Percentiles rank a stretch among this genome's conserved stretches.
Conservation (phyloP, 805 yeast species). For the Kazachstania taianensis region DNA sequence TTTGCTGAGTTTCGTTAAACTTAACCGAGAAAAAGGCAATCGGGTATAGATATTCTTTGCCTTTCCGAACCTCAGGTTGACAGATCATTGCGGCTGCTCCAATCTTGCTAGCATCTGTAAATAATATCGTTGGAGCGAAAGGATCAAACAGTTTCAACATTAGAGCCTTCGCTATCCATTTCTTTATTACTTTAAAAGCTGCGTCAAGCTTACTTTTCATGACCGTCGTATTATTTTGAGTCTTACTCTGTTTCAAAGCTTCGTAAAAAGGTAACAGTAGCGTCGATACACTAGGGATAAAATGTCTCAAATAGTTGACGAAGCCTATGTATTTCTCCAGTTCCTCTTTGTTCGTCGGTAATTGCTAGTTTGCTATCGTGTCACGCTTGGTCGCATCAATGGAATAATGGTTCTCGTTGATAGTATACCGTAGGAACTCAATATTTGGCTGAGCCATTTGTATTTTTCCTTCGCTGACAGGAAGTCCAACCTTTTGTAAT, state of each 20-base stretch:
- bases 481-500: slow-evolving; percentile 1
- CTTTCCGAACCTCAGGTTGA: not conserved
- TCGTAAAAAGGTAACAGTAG: slow-evolving; percentile 1
- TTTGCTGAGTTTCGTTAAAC: not conserved
- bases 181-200: not conserved
- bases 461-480: slow-evolving; percentile 1
- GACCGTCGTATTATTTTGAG: not conserved
- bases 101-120: slow-evolving; percentile 1
- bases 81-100: slow-evolving; percentile 3
- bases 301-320: slow-evolving; percentile 3
- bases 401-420: not conserved
- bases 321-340: slow-evolving; percentile 4
- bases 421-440: slow-evolving; percentile 2
- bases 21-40: slow-evolving; percentile 2
- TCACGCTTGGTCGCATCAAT: slow-evolving; percentile 2
- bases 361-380: not conserved
- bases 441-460: not conserved
- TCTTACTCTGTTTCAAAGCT: not conserved
- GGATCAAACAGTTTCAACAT: slow-evolving; percentile 2
- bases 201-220: not conserved
- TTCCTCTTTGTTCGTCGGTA: slow-evolving; percentile 2
- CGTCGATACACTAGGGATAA: slow-evolving; percentile 2
- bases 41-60: not conserved
- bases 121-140: not conserved
- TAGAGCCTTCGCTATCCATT: not conserved